These are phyloP conservation scores for Talaromyces sp. DNA, from an alignment of 2,329 filamentous ascomycete genomes.

Conservation along the genomic window DNA sequence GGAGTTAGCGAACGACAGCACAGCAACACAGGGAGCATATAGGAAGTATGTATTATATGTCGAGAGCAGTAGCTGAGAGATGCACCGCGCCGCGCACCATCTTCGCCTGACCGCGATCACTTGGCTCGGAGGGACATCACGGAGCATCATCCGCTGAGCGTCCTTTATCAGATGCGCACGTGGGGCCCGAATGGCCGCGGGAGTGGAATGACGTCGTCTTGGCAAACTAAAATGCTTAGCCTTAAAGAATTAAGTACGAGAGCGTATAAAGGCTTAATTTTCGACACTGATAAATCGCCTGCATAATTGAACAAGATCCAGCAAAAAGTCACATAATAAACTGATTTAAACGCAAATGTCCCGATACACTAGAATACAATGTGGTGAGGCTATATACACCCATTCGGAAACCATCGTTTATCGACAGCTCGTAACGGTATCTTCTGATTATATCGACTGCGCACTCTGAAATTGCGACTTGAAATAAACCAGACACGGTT, in stretches of 20 bases:
- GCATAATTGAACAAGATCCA: neutral
- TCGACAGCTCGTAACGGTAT: neutral
- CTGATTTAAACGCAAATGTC: neutral
- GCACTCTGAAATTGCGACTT: neutral
- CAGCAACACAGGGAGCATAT: neutral
- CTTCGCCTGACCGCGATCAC: neutral
- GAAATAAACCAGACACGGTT: neutral
- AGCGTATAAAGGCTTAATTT: too few species aligned
- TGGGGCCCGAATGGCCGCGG: neutral
- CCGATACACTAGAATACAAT: constrained; percentile 9
- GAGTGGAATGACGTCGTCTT: neutral
- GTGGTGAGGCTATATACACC: constrained; percentile 10
- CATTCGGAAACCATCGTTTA: neutral
- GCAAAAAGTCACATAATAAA: neutral
- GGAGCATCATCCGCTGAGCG: neutral
- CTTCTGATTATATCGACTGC: neutral
- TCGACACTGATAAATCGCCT: neutral
- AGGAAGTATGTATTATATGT: neutral
- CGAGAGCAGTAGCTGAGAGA: neutral
- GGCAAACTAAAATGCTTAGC: neutral
- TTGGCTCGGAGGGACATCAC: neutral
- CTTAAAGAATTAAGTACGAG: too few species aligned
- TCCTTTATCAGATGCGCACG: neutral
- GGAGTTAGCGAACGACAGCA: neutral
- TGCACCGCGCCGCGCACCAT: neutral